Evolutionary conservation across 148 eudicot genomes (phyloP), one percentile per base, ranked within the genome.

Genomic region (Dianthus caryophyllus): DNA sequence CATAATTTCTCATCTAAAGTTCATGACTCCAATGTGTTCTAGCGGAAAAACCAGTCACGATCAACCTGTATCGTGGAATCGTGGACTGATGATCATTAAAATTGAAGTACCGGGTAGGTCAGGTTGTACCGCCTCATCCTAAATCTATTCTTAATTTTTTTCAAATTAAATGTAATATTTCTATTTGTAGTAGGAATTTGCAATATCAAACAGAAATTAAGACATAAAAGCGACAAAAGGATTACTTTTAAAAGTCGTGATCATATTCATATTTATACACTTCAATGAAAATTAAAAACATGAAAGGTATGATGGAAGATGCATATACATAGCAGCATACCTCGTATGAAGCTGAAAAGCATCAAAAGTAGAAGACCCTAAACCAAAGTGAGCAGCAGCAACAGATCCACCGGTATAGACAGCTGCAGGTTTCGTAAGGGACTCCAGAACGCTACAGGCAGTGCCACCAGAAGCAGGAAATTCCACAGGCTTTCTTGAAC

Each of bases 401-500:
- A 18, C 21, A 72, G 75, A 58, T 50, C 60, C 68, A 51, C 64
- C 33, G 15, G 68, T 22, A 46, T 77, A 30, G 56, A 77, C 6
- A 64, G 78, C 33, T 55, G 85, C 33, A 38, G 68, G 57, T 65
- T 58, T 75, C 38, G 25, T 52, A 18, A 39, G 54, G 15, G 75
- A 70, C 9, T 63, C 71, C 39, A 65, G 33, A 54, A 55, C 53
- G 24, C 24, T 31, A 53, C 21, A 11, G 41, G 43, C 24, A 55
- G 36, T 58, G 27, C 66, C 9, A 29, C 53, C 25, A 50, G 77
- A 51, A 79, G 86, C 68, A 76, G 91, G 87, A 66, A 76, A 70
- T 93, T 93, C 98, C 98, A 93, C 98, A 87, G 98, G 98, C 96
- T 93, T 93, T 93, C 98, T 93, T 93, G 96, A 93, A 89, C 98